These are phyloP conservation scores for Yamadazyma mexicana DNA, from an alignment of 1,139 yeast species.

Conservation along the genomic window DNA sequence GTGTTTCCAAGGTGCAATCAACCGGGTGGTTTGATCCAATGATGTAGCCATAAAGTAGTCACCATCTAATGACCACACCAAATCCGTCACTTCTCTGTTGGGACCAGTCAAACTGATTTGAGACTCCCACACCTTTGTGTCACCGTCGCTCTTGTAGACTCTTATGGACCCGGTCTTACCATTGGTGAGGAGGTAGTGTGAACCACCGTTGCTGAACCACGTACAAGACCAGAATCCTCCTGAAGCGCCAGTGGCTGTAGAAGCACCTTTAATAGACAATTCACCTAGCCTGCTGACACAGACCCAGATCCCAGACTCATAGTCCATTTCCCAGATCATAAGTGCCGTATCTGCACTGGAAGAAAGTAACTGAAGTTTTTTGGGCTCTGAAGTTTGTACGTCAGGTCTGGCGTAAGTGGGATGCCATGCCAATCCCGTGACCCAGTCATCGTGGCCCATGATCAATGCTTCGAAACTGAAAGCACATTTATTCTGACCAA, in stretches of 20 bases:
- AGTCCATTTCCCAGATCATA: slow-evolving; percentile 95
- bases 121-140: slow-evolving; percentile 50
- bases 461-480: slow-evolving; percentile 87
- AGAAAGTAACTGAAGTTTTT: slow-evolving; percentile 63
- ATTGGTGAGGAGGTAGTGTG: slow-evolving; percentile 61
- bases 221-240: slow-evolving; percentile 95
- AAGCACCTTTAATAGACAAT: slow-evolving; percentile 91
- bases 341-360: slow-evolving; percentile 93
- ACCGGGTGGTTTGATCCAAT: slow-evolving; percentile 88
- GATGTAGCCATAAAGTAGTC: slow-evolving; percentile 73
- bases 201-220: slow-evolving; percentile 55
- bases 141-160: slow-evolving; percentile 54
- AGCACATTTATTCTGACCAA: slow-evolving; percentile 43
- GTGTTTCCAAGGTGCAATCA: slow-evolving; percentile 63
- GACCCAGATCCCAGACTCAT: slow-evolving; percentile 86
- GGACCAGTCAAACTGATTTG: slow-evolving; percentile 75
- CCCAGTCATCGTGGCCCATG: slow-evolving; percentile 99
- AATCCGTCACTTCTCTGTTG: slow-evolving; percentile 69
- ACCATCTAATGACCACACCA: slow-evolving; percentile 75
- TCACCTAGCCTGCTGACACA: slow-evolving; percentile 84
- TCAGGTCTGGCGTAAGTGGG: slow-evolving; percentile 27
- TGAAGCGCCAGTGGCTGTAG: slow-evolving; percentile 96
- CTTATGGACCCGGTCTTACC: slow-evolving; percentile 95
- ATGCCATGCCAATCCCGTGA: slow-evolving; percentile 83
- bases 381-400: slow-evolving; percentile 12